Percentiles rank a stretch among this genome's conserved stretches.
Conservation (phyloP, 495 filamentous ascomycete genomes). For the Aspergillus egyptiacus region DNA sequence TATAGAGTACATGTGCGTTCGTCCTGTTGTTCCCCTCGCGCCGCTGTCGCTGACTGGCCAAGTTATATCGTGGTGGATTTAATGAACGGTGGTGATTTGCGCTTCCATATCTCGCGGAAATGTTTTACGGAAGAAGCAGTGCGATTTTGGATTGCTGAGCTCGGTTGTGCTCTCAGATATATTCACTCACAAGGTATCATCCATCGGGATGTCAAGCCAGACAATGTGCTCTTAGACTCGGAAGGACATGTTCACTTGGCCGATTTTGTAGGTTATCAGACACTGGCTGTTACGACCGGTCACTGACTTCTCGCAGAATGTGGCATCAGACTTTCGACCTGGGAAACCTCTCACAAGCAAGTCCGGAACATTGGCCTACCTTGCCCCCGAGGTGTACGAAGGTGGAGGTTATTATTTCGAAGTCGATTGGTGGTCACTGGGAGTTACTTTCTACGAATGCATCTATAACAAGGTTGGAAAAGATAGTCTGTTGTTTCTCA, state of each 20-base stretch:
- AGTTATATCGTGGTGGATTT: slow-evolving; percentile 98
- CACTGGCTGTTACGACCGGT: neutral
- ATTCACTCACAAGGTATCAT: slow-evolving; percentile 90
- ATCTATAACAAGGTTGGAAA: slow-evolving; percentile 90
- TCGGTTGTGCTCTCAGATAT: slow-evolving; percentile 88
- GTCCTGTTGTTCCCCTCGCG: neutral
- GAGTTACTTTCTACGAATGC: slow-evolving; percentile 96
- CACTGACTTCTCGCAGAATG: slow-evolving; percentile 58
- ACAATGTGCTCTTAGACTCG: slow-evolving; percentile 89
- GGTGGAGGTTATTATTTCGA: slow-evolving; percentile 79
- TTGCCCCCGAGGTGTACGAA: slow-evolving; percentile 91
- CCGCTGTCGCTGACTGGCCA: slow-evolving; percentile 20
- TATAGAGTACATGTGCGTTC: slow-evolving; percentile 90
- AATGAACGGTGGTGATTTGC: slow-evolving; percentile 95
- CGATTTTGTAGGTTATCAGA: slow-evolving; percentile 70
- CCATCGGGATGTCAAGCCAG: slow-evolving; percentile 93
- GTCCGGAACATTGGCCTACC: slow-evolving; percentile 91
- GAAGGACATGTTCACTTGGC: slow-evolving; percentile 97
- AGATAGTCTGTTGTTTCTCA: neutral
- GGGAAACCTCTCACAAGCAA: slow-evolving; percentile 87
- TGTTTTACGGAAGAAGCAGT: slow-evolving; percentile 97
- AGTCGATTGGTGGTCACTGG: slow-evolving; percentile 98
- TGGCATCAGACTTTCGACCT: slow-evolving; percentile 84
- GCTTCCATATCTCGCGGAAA: slow-evolving; percentile 97
- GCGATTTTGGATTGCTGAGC: slow-evolving; percentile 90